Conservation (phyloP, 805 yeast species). For the Kuraishia molischiana region DNA sequence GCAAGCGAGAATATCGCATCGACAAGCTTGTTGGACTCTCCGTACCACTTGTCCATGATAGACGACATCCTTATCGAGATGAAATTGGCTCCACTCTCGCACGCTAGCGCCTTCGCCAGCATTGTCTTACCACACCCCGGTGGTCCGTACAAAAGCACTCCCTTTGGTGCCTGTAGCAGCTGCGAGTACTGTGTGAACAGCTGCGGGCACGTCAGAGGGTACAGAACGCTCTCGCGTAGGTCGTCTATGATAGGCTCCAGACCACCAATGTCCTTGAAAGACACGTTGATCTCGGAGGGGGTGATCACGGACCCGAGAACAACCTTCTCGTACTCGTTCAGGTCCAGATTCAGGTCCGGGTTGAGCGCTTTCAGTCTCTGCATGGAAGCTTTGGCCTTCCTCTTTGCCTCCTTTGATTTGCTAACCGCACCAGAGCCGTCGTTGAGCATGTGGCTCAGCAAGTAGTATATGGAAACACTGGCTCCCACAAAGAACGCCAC, state of each 20-base stretch:
- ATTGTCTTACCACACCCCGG: slow-evolving; percentile 98
- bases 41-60: slow-evolving; percentile 96
- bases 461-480: slow-evolving; percentile 42
- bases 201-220: slow-evolving; percentile 80
- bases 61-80: slow-evolving; percentile 88
- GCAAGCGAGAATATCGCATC: slow-evolving; percentile 91
- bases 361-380: slow-evolving; percentile 46
- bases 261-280: slow-evolving; percentile 85
- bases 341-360: slow-evolving; percentile 45
- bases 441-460: slow-evolving; percentile 21
- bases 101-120: slow-evolving; percentile 92
- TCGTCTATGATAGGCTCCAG: slow-evolving; percentile 76
- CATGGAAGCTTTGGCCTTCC: slow-evolving; percentile 45
- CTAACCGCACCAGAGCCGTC: slow-evolving; percentile 21
- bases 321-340: slow-evolving; percentile 70
- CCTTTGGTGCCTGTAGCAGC: slow-evolving; percentile 89
- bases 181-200: slow-evolving; percentile 88
- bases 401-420: slow-evolving; percentile 49
- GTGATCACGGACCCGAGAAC: slow-evolving; percentile 71
- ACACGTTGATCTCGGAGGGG: slow-evolving; percentile 72
- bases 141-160: slow-evolving; percentile 87
- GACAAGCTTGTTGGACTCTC: slow-evolving; percentile 88
- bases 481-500: slow-evolving; percentile 30
- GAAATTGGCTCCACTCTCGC: slow-evolving; percentile 86
- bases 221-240: slow-evolving; percentile 76